These are phyloP conservation scores for Biscutella laevigata DNA, from an alignment of 441 rosid species.

Conservation along the genomic window DNA sequence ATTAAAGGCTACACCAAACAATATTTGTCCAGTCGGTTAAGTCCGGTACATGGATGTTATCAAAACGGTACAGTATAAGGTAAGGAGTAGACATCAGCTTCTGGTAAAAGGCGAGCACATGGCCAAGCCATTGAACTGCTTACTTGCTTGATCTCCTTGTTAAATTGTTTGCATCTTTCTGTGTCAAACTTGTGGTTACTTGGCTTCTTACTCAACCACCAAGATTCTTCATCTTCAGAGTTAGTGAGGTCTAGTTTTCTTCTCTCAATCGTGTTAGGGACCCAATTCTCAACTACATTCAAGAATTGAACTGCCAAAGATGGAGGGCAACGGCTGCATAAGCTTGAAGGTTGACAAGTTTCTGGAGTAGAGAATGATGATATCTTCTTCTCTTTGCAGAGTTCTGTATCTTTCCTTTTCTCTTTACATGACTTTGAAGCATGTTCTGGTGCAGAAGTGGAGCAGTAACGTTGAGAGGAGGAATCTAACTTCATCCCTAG, in stretches of 20 bases:
- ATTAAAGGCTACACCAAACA: conserved; percentile 16
- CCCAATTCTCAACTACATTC: conserved; percentile 50
- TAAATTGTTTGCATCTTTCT: conserved; percentile 20
- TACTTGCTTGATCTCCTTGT: conserved; percentile 13
- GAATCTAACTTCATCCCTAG: conserved; percentile 22
- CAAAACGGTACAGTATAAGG: conserved; percentile 51
- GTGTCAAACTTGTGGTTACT: conserved; percentile 13
- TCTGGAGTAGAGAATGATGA: background rate
- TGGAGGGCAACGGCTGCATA: conserved; percentile 35
- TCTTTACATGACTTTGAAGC: background rate
- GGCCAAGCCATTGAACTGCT: conserved; percentile 33
- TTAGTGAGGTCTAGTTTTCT: conserved; percentile 13
- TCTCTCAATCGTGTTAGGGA: conserved; percentile 25
- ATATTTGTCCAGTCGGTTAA: too few relatives aligned
- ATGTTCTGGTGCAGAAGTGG: conserved; percentile 28
- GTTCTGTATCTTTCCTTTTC: conserved; percentile 13
- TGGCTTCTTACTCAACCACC: conserved; percentile 26
- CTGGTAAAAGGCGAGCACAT: conserved; percentile 33
- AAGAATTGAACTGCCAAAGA: conserved; percentile 25
- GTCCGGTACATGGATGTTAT: conserved; percentile 12
- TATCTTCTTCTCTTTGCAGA: conserved; percentile 21
- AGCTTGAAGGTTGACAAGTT: conserved; percentile 8
- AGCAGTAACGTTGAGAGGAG: conserved; percentile 30
- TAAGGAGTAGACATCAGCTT: conserved; percentile 45
- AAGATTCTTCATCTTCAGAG: conserved; percentile 35